phyloP scores from a whole-genome alignment of 371 early-diverging fungal species.

The Saksenaea vasiformis region DNA sequence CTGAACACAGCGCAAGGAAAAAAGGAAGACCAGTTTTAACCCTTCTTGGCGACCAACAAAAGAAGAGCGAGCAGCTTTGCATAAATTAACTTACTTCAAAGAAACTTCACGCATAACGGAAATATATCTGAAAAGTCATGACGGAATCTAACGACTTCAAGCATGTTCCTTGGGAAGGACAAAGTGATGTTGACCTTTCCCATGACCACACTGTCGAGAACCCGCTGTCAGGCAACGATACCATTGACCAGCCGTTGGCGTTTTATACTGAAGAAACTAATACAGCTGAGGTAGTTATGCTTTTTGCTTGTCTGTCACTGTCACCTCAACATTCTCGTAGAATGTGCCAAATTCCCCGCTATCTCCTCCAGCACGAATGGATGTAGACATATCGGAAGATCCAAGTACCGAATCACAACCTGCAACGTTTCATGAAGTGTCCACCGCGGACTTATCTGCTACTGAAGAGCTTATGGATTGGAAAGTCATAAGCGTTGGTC shows the following conservation, averaged over 20 bases:
- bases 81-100: not conserved
- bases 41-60: not conserved
- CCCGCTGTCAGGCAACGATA: constrained; percentile 14
- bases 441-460: not conserved
- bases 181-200: constrained; percentile 3
- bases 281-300: not conserved
- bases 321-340: constrained; percentile 1
- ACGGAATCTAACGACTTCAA: constrained; percentile 32
- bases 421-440: not conserved
- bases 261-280: not conserved
- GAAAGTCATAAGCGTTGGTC: constrained; percentile 54
- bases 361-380: not conserved
- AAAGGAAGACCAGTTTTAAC: too few relatives aligned
- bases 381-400: not conserved
- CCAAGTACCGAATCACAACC: not conserved
- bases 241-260: constrained; percentile 3
- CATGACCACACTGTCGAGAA: constrained; percentile 8
- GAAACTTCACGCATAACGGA: not conserved
- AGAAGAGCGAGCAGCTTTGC: not conserved
- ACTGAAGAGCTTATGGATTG: not conserved
- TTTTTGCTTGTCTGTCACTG: not conserved
- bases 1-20: not conserved
- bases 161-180: constrained; percentile 42
- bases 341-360: not conserved
- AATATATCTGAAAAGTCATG: constrained; percentile 8